Base-by-base conservation (phyloP, 2,329 filamentous ascomycete species). In the Colletotrichum sojae region DNA sequence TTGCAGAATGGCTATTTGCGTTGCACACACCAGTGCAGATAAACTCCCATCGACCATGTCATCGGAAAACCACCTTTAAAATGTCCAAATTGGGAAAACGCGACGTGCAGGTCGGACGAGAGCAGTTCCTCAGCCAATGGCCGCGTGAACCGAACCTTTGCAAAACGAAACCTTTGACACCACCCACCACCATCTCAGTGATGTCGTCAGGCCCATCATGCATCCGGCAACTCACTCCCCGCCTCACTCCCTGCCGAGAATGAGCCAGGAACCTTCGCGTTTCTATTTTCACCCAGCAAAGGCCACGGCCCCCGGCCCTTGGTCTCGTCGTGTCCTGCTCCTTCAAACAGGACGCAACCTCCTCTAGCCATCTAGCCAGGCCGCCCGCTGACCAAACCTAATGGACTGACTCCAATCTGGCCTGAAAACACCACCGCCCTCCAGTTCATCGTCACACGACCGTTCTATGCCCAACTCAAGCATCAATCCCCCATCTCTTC, bases 61-160 rank as follows among this genome's bases (percentile, higher is more conserved):
- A 43, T 43, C 40, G 16, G 40, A 43, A 43, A 43, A 13, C 12
- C 40, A 25, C 40, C 40, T 36, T 36, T 25, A 25, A 10, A 43
- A 13, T 15, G 40, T 43, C 13, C 40, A 43, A 43, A 6, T 15
- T 6, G 40, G 12, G 5, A 43, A 43, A n/a, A 43, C 31, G 10
- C 31, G 10, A 36, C 31, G 9, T 45, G 55, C 15, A 52, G 43
- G 53, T 39, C 36, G 31, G 55, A 69, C 39, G 66, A 65, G 53
- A 48, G 15, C 27, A 18, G 27, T 20, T 16, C 40, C 20, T 45
- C 52, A 48, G 16, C 48, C 49, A 56, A 60, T 55, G 31, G 15
- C 27, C 6, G 55, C 25, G 18, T 55, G 61, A 67, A 46, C 64
- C 58, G 58, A 49, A 51, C 25, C 25, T 55, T 27, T 46, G 18